phyloP scores from a whole-genome alignment of 768 basidiomycete genomes.

The Suillus brevipes region DNA sequence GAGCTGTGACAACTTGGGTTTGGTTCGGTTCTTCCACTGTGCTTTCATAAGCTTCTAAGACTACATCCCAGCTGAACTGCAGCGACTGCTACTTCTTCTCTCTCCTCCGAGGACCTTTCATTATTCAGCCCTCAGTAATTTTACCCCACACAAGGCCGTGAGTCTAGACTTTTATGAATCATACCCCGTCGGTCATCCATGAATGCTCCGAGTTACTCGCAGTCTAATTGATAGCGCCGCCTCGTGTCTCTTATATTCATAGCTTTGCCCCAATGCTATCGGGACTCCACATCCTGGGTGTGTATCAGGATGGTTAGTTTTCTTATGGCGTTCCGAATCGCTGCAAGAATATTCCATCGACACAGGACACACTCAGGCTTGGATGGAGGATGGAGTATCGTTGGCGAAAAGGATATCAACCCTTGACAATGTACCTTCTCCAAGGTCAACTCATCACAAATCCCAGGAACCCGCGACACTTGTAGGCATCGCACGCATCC shows the following conservation, averaged over 20 bases:
- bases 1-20: neutral
- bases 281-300: neutral
- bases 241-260: constrained; percentile 1
- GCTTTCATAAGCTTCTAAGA: neutral
- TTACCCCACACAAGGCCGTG: constrained; percentile 3
- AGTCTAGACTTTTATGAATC: neutral
- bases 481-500: neutral
- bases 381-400: neutral
- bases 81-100: neutral
- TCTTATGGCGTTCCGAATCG: neutral
- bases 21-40: neutral
- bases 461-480: neutral
- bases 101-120: neutral
- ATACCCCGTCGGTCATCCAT: neutral
- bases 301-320: neutral
- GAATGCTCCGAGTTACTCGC: neutral
- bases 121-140: neutral
- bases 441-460: neutral
- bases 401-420: neutral
- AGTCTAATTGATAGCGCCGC: neutral
- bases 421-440: neutral
- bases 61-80: neutral
- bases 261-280: neutral
- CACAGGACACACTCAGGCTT: neutral
- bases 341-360: neutral